Percentiles rank a stretch among this genome's conserved stretches.
Evolutionary conservation across 2,329 filamentous ascomycete species (phyloP).

Genomic region (Acarospora socialis): DNA sequence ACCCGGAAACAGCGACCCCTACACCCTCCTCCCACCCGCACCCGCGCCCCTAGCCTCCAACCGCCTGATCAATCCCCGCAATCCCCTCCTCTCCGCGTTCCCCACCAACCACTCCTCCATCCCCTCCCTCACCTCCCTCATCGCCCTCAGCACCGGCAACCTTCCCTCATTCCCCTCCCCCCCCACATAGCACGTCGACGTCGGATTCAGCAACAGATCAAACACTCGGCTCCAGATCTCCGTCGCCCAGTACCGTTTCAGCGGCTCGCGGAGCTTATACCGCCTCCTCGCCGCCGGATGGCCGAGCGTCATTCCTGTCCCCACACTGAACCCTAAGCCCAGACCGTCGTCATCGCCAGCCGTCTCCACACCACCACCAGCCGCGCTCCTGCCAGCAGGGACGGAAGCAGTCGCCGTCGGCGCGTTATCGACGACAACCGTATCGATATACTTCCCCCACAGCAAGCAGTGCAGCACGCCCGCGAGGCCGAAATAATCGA

Average conservation of each 20-base stretch:
- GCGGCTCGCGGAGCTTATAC: slow-evolving; percentile 65
- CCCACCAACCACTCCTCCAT: slow-evolving; percentile 76
- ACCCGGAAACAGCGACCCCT: too few relatives aligned
- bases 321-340: too few relatives aligned
- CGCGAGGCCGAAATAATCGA: slow-evolving; percentile 88
- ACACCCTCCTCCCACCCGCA: too few relatives aligned
- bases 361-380: slow-evolving; percentile 11
- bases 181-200: slow-evolving; percentile 41
- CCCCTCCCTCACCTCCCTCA: slow-evolving; percentile 53
- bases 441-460: slow-evolving; percentile 92
- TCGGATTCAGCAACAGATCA: slow-evolving; percentile 71
- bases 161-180: slow-evolving; percentile 45
- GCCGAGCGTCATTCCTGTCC: slow-evolving; percentile 36
- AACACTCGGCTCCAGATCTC: slow-evolving; percentile 80
- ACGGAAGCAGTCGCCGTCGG: slow-evolving; percentile 15
- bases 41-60: slow-evolving; percentile 60
- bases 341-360: slow-evolving; percentile 32
- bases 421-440: slow-evolving; percentile 31
- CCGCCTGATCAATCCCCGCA: slow-evolving; percentile 41
- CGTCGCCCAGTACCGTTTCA: slow-evolving; percentile 95
- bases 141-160: slow-evolving; percentile 59
- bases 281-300: slow-evolving; percentile 42
- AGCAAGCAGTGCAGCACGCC: slow-evolving; percentile 77
- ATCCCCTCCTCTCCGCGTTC: slow-evolving; percentile 68
- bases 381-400: slow-evolving; percentile 6